Conservation (phyloP, 257 asterid species). For the Handroanthus guayacan region DNA sequence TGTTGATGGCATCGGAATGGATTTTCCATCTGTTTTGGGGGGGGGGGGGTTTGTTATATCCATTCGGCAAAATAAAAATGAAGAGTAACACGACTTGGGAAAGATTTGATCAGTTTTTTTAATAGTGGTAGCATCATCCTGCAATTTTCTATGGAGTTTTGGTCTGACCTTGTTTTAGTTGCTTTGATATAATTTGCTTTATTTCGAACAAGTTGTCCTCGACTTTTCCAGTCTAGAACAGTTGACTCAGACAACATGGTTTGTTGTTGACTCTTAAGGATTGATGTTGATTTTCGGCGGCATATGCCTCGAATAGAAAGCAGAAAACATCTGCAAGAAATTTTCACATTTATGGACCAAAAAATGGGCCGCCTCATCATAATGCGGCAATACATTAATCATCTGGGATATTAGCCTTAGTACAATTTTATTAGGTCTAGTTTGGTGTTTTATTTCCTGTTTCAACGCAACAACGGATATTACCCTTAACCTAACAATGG, state of each 20-base stretch:
- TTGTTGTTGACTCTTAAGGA: neutral
- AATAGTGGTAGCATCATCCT: conserved; percentile 8
- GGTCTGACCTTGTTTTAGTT: neutral
- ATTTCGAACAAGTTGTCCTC: neutral
- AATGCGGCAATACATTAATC: neutral
- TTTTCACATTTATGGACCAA: neutral
- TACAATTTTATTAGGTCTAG: too few relatives aligned
- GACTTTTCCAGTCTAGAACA: conserved; percentile 24
- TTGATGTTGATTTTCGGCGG: neutral
- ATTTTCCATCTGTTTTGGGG: neutral
- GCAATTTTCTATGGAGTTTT: neutral
- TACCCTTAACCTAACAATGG: neutral
- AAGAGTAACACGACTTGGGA: conserved; percentile 10
- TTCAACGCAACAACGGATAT: neutral
- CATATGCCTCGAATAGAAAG: neutral
- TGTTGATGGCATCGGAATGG: too few relatives aligned
- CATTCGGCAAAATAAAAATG: neutral
- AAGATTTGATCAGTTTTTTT: conserved; percentile 7
- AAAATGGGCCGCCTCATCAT: neutral
- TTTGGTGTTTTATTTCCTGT: neutral
- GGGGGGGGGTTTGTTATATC: neutral
- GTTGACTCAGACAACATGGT: conserved; percentile 13
- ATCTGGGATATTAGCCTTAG: too few relatives aligned
- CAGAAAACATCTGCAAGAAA: neutral
- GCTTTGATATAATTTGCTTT: too few relatives aligned